phyloP scores from a whole-genome alignment of 1,284 basidiomycete species.

The Tremellales sp. region DNA sequence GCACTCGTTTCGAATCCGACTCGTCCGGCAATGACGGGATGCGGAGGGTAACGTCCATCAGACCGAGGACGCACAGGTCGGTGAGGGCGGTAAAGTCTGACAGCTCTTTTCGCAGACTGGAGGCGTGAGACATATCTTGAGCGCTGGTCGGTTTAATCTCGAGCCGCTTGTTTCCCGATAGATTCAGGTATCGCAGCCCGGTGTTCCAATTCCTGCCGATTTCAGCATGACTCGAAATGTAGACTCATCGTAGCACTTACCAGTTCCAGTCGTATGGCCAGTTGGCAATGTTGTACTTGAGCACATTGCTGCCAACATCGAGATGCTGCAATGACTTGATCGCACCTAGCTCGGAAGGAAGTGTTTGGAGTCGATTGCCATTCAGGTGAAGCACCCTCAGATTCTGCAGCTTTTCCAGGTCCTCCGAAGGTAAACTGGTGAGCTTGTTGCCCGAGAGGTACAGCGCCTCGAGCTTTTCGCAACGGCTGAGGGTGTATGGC shows the following conservation, averaged over 20 bases:
- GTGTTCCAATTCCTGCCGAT: constrained; percentile 88
- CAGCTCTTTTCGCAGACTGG: constrained; percentile 53
- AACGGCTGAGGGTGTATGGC: constrained; percentile 66
- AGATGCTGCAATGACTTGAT: constrained; percentile 72
- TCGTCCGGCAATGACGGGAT: constrained; percentile 84
- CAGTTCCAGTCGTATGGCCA: constrained; percentile 99
- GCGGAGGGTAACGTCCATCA: constrained; percentile 96
- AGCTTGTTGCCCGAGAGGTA: constrained; percentile 93
- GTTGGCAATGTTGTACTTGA: constrained; percentile 98
- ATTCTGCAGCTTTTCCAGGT: constrained; percentile 64
- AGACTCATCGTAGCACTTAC: constrained; percentile 59
- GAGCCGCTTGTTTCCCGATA: constrained; percentile 83
- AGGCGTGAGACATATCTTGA: constrained; percentile 48
- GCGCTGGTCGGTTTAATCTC: constrained; percentile 69
- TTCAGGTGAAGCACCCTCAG: constrained; percentile 81
- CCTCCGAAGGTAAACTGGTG: constrained; percentile 83
- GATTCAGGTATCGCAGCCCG: constrained; percentile 81
- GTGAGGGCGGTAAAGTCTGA: constrained; percentile 83
- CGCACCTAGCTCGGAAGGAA: constrained; percentile 85
- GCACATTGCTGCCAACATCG: constrained; percentile 89
- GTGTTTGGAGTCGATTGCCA: constrained; percentile 86
- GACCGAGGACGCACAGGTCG: constrained; percentile 79
- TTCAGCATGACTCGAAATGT: too few species aligned
- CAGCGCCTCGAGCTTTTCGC: constrained; percentile 69
- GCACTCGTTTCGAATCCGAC: constrained; percentile 81